Evolutionary conservation across 768 basidiomycete genomes (phyloP).

Genomic region (Tylopilus balloui): DNA sequence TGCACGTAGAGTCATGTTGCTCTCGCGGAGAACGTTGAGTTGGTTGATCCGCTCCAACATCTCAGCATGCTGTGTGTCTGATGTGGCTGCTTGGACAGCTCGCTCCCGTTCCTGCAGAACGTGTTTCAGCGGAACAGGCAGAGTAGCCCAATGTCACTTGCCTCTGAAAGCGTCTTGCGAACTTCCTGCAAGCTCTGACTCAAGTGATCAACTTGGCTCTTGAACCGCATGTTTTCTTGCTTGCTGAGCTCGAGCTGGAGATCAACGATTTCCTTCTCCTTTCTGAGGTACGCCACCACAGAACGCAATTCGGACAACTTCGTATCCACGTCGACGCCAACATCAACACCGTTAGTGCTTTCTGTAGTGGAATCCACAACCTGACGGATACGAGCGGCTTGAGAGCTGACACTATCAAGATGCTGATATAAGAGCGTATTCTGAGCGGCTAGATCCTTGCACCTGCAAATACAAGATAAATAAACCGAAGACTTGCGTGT

Average conservation of each 20-base stretch:
- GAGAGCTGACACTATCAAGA: constrained; percentile 76
- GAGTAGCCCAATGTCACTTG: constrained; percentile 23
- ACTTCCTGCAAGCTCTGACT: constrained; percentile 67
- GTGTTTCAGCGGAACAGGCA: not conserved
- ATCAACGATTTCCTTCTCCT: constrained; percentile 90
- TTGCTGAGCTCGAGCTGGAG: constrained; percentile 78
- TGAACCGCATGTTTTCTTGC: constrained; percentile 70
- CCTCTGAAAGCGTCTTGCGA: constrained; percentile 66
- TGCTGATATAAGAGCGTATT: constrained; percentile 78
- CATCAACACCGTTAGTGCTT: constrained; percentile 36
- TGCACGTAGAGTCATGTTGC: constrained; percentile 78
- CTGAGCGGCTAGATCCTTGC: constrained; percentile 69
- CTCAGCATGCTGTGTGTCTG: constrained; percentile 77
- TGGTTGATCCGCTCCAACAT: constrained; percentile 84
- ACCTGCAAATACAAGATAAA: constrained; percentile 38
- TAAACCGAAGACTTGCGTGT: not conserved
- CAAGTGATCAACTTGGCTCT: constrained; percentile 71
- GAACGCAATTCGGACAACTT: constrained; percentile 72
- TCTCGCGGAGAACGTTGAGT: constrained; percentile 79
- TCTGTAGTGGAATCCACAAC: constrained; percentile 53
- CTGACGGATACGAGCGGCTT: constrained; percentile 75
- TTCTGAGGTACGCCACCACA: constrained; percentile 77
- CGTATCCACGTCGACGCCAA: constrained; percentile 49
- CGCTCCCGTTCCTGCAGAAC: constrained; percentile 69
- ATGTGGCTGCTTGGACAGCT: constrained; percentile 63